phyloP scores from a whole-genome alignment of 2,329 filamentous ascomycete species.

The Xylaria digitata region DNA sequence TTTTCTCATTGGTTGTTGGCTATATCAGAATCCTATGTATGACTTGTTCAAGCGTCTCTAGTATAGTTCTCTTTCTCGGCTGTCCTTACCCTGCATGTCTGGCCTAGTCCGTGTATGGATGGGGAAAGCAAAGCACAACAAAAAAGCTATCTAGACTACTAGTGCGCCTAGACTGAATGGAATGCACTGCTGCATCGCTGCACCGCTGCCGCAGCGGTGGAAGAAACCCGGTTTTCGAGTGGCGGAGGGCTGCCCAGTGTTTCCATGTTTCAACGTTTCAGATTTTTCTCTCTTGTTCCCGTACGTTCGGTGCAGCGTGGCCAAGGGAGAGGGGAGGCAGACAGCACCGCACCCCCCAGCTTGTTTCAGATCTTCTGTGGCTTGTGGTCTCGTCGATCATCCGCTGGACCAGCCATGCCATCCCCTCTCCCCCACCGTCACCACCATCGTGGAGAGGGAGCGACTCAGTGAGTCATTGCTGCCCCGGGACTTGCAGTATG shows the following conservation, averaged over 20 bases:
- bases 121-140: no score
- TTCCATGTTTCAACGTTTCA: slow-evolving; percentile 41
- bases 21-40: not conserved
- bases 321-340: not conserved
- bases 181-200: no score
- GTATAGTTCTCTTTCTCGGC: no score
- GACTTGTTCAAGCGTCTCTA: slow-evolving; percentile 15
- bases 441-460: not conserved
- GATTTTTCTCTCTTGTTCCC: slow-evolving; percentile 38
- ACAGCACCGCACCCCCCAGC: slow-evolving; percentile 1
- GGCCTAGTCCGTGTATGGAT: no score
- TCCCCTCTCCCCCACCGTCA: not conserved
- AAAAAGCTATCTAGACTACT: no score
- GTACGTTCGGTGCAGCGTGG: slow-evolving; percentile 39
- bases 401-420: slow-evolving; percentile 4
- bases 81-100: not conserved
- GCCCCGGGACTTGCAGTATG: slow-evolving; percentile 36
- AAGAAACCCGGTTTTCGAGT: slow-evolving; percentile 4
- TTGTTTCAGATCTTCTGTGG: slow-evolving; percentile 44
- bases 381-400: slow-evolving; percentile 22
- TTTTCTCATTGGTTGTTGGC: slow-evolving; percentile 22
- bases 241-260: not conserved
- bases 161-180: no score
- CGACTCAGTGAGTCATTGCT: slow-evolving; percentile 43
- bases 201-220: no score